Evolutionary conservation across 1,284 basidiomycete genomes (phyloP), one percentile per base, ranked within the genome.

Genomic region (Puccinia coronata): DNA sequence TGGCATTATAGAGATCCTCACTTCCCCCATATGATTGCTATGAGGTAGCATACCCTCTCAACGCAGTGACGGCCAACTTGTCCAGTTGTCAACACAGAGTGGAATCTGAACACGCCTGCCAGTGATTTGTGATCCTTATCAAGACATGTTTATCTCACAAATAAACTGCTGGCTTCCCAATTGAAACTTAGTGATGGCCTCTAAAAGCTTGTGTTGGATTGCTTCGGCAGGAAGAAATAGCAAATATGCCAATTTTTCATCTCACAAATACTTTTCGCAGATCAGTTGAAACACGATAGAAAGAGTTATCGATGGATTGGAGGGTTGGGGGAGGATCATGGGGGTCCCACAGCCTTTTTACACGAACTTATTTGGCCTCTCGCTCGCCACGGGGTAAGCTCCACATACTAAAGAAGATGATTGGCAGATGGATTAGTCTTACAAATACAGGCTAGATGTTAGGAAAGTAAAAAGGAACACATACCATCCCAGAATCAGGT

Each of bases 401-500:
- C 76, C 76, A 79, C 76, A 79, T 79, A 51, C 76, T 79, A 77
- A 5, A 47, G 12, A 34, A 67, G 39, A 63, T 11, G 16, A 34
- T 34, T 23, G 2, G 31, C 3, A 65, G 14, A 16, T 34, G 2
- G 63, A 25, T 36, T 9, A 28, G 34, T 43, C 43, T 18, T 59
- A 70, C n/a, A 61, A 72, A 25, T 6, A 49, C 41, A 20, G 28
- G 0, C 28, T 39, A n/a, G 36, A 31, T 47, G 23, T 43, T 9
- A 14, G 71, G 55, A 34, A 39, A 57, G 34, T 49, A 59, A 25
- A 71, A 63, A 0, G 36, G 16, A 67, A 55, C 70, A 86, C 94
- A 95, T 79, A 79, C 76, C 76, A 79, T 69, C 76, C 76, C 47
- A 79, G 39, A 53, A 79, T 79, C 65, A 79, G n/a, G 47, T 79